A percentile compares a stretch with the other conserved stretches of the same genome.
phyloP scores from a whole-genome alignment of 139 green algal species.

The Pycnococcus provasolii region DNA sequence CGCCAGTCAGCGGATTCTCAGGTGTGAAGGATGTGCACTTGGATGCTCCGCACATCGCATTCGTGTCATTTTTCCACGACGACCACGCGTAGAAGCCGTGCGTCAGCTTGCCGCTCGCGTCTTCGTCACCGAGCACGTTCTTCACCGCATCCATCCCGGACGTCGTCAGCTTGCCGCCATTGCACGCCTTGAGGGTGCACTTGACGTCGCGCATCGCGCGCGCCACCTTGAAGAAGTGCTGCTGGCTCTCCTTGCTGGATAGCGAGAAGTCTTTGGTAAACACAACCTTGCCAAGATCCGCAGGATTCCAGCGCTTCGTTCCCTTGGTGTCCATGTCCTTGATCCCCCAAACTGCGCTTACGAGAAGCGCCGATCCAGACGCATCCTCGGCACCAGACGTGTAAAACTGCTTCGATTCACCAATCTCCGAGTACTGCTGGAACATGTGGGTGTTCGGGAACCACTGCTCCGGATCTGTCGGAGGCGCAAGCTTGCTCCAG shows the following conservation, averaged over 20 bases:
- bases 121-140: not conserved
- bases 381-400: not conserved
- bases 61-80: too few species aligned
- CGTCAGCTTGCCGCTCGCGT: not conserved
- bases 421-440: conserved; percentile 23
- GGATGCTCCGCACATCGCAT: too few species aligned
- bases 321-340: conserved; percentile 24
- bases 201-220: not conserved
- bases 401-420: conserved; percentile 13
- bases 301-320: conserved; percentile 22
- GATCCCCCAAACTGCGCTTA: conserved; percentile 32
- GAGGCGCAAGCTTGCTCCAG: conserved; percentile 23
- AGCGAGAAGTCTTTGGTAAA: conserved; percentile 24
- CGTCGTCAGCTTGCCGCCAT: not conserved
- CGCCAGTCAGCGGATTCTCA: too few species aligned
- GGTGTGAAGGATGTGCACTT: too few species aligned
- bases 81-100: conserved; percentile 3
- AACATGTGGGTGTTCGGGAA: conserved; percentile 28
- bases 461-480: conserved; percentile 29
- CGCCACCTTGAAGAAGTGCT: conserved; percentile 6
- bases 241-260: conserved; percentile 6
- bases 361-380: not conserved
- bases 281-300: conserved; percentile 22
- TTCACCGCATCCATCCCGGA: not conserved
- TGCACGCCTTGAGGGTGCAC: conserved; percentile 7